phyloP scores from a whole-genome alignment of 805 yeast species.

The Metschnikowia orientalis region DNA sequence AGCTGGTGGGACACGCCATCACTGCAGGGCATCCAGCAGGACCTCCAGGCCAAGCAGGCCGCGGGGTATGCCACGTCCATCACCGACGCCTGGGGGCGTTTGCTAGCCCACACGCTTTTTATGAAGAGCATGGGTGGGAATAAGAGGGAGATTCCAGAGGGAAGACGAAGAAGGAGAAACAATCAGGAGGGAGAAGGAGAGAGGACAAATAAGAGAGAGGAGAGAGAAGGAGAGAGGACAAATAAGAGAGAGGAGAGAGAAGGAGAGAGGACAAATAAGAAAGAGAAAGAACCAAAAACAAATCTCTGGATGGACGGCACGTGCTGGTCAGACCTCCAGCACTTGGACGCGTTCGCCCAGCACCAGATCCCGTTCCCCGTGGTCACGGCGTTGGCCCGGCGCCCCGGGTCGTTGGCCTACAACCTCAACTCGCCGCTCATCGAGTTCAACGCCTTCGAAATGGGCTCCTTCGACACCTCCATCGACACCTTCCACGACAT shows the following conservation, averaged over 20 bases:
- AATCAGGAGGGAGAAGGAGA: too few species aligned
- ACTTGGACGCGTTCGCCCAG: slow-evolving; percentile 23
- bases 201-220: too few species aligned
- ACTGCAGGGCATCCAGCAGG: slow-evolving; percentile 46
- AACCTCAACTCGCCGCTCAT: slow-evolving; percentile 35
- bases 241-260: too few species aligned
- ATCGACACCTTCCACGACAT: slow-evolving; percentile 36
- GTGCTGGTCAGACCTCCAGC: slow-evolving; percentile 33
- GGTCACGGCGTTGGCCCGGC: slow-evolving; percentile 33
- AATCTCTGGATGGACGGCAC: slow-evolving; percentile 26
- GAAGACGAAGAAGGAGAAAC: too few species aligned
- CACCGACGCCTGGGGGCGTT: slow-evolving; percentile 80
- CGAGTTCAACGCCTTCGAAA: slow-evolving; percentile 40
- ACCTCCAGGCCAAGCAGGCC: slow-evolving; percentile 37
- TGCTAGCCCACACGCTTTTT: slow-evolving; percentile 64
- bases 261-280: too few species aligned
- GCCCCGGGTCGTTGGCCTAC: slow-evolving; percentile 28
- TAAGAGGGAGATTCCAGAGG: too few species aligned
- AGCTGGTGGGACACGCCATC: slow-evolving; percentile 31
- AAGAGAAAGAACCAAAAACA: not conserved
- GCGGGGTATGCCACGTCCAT: slow-evolving; percentile 69
- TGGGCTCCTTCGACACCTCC: slow-evolving; percentile 40
- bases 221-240: too few species aligned
- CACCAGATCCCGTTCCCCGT: slow-evolving; percentile 42
- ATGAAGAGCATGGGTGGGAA: slow-evolving; percentile 14